Percentiles rank a stretch among this genome's conserved stretches.
phyloP scores from a whole-genome alignment of 1,284 basidiomycete genomes.

The Cutaneotrichosporon mucoides region DNA sequence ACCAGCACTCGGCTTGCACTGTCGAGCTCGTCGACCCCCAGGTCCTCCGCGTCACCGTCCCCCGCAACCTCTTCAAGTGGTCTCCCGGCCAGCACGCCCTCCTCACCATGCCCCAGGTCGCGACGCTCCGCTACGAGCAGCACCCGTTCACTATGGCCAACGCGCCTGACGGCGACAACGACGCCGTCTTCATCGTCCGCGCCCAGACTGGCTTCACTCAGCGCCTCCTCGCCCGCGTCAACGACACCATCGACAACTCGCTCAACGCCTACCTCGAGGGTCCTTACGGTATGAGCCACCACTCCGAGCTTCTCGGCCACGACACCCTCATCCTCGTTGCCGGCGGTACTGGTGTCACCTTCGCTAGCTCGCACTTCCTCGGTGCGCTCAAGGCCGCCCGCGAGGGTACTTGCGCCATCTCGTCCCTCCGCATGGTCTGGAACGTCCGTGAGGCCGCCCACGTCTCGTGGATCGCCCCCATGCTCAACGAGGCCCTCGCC shows the following conservation, averaged over 20 bases:
- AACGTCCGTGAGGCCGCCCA: conserved; percentile 16
- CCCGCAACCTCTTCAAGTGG: conserved; percentile 25
- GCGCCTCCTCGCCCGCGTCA: conserved; percentile 23
- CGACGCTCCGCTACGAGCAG: conserved; percentile 40
- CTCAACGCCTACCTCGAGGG: conserved; percentile 39
- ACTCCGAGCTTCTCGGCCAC: conserved; percentile 19
- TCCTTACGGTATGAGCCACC: conserved; percentile 34
- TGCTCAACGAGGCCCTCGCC: conserved; percentile 14
- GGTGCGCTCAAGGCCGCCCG: conserved; percentile 27
- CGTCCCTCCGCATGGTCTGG: conserved; percentile 36
- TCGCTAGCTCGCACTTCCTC: conserved; percentile 32
- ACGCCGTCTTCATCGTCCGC: conserved; percentile 16
- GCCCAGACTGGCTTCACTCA: conserved; percentile 34
- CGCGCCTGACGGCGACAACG: conserved; percentile 14
- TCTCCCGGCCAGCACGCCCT: conserved; percentile 40
- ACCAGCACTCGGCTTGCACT: conserved; percentile 30
- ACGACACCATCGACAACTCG: conserved; percentile 12
- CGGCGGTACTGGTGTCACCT: conserved; percentile 44
- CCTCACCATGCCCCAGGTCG: conserved; percentile 37
- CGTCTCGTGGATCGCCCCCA: conserved; percentile 16
- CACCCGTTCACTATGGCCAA: conserved; percentile 44
- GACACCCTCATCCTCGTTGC: conserved; percentile 38
- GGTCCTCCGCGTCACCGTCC: conserved; percentile 31
- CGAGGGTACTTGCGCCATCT: conserved; percentile 25
- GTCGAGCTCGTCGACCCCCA: conserved; percentile 54